phyloP scores from a whole-genome alignment of 768 basidiomycete genomes.

The Boletus barrowsii region DNA sequence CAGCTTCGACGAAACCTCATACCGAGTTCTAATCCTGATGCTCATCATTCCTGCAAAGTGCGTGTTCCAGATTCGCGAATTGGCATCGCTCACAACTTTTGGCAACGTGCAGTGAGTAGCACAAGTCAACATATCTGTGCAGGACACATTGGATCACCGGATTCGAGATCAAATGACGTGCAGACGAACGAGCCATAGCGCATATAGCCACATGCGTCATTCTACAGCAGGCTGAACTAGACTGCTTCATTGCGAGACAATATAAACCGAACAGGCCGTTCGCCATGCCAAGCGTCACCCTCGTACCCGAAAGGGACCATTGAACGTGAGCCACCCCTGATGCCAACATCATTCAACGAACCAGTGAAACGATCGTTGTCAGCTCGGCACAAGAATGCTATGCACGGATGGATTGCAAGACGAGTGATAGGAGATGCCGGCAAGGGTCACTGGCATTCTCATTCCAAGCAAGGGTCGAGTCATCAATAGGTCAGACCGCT shows the following conservation, averaged over 20 bases:
- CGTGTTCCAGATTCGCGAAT: not conserved
- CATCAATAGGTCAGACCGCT: too few species aligned
- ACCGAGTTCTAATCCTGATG: too few species aligned
- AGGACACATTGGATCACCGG: too few species aligned
- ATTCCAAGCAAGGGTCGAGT: not conserved
- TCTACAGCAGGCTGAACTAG: too few species aligned
- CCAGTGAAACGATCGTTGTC: not conserved
- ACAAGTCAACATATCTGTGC: too few species aligned
- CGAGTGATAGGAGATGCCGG: not conserved
- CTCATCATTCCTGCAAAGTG: conserved; percentile 5
- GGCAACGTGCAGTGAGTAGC: too few species aligned
- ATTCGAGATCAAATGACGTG: too few species aligned
- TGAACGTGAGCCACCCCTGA: not conserved
- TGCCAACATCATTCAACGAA: not conserved
- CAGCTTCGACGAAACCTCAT: conserved; percentile 2
- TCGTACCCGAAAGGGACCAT: not conserved
- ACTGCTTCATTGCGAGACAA: too few species aligned
- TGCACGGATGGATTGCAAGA: not conserved
- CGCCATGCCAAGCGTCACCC: not conserved
- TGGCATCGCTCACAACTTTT: too few species aligned
- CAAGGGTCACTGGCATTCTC: not conserved
- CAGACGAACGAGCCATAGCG: too few species aligned
- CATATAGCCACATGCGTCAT: too few species aligned
- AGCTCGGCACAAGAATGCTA: not conserved
- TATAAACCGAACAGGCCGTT: not conserved